Conservation (phyloP, 2,329 filamentous ascomycete species). For the Aureobasidium vineae region DNA sequence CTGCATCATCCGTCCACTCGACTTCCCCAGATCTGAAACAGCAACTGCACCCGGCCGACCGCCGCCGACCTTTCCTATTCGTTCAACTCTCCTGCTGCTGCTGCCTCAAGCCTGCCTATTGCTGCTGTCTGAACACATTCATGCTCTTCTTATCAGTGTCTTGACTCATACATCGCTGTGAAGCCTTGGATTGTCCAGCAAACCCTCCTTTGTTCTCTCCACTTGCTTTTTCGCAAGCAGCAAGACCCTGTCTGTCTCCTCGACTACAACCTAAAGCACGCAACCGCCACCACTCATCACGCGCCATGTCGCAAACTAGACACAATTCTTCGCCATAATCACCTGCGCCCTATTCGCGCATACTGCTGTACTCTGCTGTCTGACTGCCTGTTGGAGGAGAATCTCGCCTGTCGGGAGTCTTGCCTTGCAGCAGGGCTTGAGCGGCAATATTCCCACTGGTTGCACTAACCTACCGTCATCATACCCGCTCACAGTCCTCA, state of each 20-base stretch:
- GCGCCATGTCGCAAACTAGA: constrained; percentile 10
- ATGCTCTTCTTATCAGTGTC: background rate
- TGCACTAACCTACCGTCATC: background rate
- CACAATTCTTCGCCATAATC: constrained; percentile 12
- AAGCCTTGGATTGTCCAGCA: background rate
- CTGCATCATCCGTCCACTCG: background rate
- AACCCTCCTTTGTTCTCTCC: background rate
- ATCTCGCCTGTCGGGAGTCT: background rate
- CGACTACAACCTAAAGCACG: background rate
- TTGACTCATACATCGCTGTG: background rate
- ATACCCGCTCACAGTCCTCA: background rate
- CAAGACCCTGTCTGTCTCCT: background rate
- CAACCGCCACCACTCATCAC: constrained; percentile 15
- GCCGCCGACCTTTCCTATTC: background rate
- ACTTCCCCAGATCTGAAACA: background rate
- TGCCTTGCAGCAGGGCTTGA: constrained; percentile 13
- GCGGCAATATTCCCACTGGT: background rate
- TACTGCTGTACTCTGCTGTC: background rate
- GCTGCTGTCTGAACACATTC: background rate
- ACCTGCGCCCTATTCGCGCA: background rate
- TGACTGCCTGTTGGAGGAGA: background rate
- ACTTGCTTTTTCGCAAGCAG: background rate
- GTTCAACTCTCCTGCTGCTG: background rate
- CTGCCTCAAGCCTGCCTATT: background rate
- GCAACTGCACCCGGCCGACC: constrained; percentile 7